phyloP scores from a whole-genome alignment of 257 asterid genomes.

The Gentiana straminea region DNA sequence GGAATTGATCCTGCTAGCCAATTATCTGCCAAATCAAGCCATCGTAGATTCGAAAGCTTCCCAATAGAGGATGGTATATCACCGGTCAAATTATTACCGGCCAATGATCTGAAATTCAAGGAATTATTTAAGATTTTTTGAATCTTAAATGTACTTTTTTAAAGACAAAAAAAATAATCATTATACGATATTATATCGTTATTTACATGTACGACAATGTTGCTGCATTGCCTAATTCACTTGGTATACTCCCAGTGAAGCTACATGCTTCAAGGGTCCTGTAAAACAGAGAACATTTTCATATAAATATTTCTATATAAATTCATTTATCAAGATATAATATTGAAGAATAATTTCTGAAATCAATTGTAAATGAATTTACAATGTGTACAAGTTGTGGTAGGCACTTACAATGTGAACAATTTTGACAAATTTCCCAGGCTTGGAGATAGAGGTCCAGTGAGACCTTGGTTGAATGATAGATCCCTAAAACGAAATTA shows the following conservation, averaged over 20 bases:
- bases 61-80: slow-evolving; percentile 78
- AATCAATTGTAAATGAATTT: not conserved
- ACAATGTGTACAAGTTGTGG: not conserved
- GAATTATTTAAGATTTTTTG: not conserved
- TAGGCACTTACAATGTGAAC: slow-evolving; percentile 45
- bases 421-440: slow-evolving; percentile 69
- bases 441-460: slow-evolving; percentile 69
- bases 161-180: too few relatives aligned
- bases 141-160: too few relatives aligned
- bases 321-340: too few relatives aligned
- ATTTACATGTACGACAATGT: slow-evolving; percentile 82
- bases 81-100: slow-evolving; percentile 80
- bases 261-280: slow-evolving; percentile 91
- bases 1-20: slow-evolving; percentile 72
- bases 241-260: slow-evolving; percentile 67
- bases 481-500: slow-evolving; percentile 39
- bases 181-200: not conserved
- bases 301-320: not conserved
- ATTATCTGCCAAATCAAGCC: slow-evolving; percentile 90
- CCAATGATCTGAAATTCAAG: slow-evolving; percentile 53
- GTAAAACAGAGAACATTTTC: slow-evolving; percentile 9
- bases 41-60: slow-evolving; percentile 66
- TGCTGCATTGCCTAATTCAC: slow-evolving; percentile 65
- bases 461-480: slow-evolving; percentile 78
- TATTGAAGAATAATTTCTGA: not conserved